Base-by-base conservation (phyloP, 768 basidiomycete species). In the Kwoniella shandongensis region DNA sequence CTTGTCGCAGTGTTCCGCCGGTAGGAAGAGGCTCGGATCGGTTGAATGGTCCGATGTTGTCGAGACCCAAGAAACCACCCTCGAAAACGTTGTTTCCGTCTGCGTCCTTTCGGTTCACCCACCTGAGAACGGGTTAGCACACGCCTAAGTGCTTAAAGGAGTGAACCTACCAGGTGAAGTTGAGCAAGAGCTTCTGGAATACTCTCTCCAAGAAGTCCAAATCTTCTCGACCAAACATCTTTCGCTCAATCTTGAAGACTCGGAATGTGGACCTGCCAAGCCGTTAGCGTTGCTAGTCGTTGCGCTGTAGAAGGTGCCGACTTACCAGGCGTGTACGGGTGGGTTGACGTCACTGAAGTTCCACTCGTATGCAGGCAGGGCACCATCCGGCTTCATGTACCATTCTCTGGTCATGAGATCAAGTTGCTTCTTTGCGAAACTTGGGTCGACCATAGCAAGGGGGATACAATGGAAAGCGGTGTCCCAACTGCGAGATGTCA, bases 401-500 rank as follows among this genome's bases (percentile, higher is more conserved):
- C 96, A 99, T 78, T 99, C 96, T 54, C 96, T 83, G 2, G 94
- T 97, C 69, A 99, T 82, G 58, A 98, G 74, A 76, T 97, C 94
- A 32, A 99, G 83, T 75, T 99, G 96, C 75, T 94, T 93, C 81
- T 99, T 99, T 22, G 96, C 93, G 70, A 96, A 98, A 0, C 85
- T 81, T 1, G 96, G 87, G 72, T 99, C 96, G 27, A 99, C 88
- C 62, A 98, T 84, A 11, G 96, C 96, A 13, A 99, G 83, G 0
- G 96, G 96, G 63, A 99, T 91, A 70, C 94, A 97, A 73, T 99
- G 96, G 81, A 99, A 99, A n/a, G 96, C 96, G 0, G 88, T 91
- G 75, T 94, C 90, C 91, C 91, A 94, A 36, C 47, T 65, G 20
- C 27, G 5, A 11, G 11, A 32, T 22, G 51, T 59, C 52, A 54